Evolutionary conservation across 495 filamentous ascomycete species (phyloP), one percentile per base, ranked within the genome.

Genomic region (Hypoxylon subgilvum): DNA sequence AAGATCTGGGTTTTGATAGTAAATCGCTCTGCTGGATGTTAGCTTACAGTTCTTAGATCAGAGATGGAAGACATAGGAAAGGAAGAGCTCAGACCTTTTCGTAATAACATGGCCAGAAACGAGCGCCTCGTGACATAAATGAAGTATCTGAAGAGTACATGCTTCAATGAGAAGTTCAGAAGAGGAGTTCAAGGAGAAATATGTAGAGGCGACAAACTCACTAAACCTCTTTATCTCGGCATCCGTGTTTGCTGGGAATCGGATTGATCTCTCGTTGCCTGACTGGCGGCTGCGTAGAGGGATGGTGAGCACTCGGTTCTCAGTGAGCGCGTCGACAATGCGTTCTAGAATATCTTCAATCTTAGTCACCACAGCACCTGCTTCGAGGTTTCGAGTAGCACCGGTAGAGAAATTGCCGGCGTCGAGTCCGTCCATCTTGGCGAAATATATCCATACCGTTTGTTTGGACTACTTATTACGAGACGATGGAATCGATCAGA

Each of bases 1-100:
- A 1, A 94, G 80, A 32, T 83, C 81, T 0, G 89, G 86, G 61
- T 96, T 84, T 49, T 88, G 87, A 69, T 98, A 98, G 72, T 90
- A 98, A 10, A 98, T 89, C 55, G 94, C 91, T 63, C 94, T 96
- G 49, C 4, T n/a, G 4, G 25, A 6, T 9, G 2, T 35, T 61
- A n/a, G n/a, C n/a, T n/a, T n/a, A n/a, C 19, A 52, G 48, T 21
- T 52, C 28, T 27, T 6, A 14, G 19, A 9, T 14, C 6, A 30
- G 13, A 32, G 25, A 8, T n/a, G 18, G 40, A 34, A 6, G 9
- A 34, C n/a, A 6, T 12, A 52, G 13, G 13, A 21, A 12, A 42
- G 13, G 31, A 40, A 43, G 14, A 49, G 17, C n/a, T 9, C 61
- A 25, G 38, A 92, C 91, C 91, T 86, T 73, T 93, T 95, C 0